phyloP scores from a whole-genome alignment of 768 basidiomycete genomes.

The Tremella mesenterica region DNA sequence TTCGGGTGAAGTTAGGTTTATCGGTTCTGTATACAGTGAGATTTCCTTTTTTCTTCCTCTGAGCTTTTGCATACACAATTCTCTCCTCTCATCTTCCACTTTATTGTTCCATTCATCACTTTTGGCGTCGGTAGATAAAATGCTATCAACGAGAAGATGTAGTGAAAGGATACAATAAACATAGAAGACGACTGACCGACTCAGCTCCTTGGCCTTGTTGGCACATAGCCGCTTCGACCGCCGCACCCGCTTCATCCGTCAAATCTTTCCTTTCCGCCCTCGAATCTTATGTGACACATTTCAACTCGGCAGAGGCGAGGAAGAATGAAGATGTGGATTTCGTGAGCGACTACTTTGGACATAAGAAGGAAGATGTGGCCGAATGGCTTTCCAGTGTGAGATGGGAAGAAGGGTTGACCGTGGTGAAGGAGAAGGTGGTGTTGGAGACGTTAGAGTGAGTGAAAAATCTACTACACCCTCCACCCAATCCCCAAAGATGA shows the following conservation, averaged over 20 bases:
- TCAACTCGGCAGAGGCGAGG: conserved; percentile 50
- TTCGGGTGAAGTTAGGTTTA: conserved; percentile 70
- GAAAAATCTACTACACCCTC: too few relatives aligned
- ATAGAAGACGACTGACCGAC: not conserved
- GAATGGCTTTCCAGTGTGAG: conserved; percentile 76
- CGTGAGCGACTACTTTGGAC: conserved; percentile 69
- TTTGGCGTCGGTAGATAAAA: too few relatives aligned
- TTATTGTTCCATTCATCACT: not conserved
- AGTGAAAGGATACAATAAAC: not conserved
- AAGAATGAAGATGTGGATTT: conserved; percentile 62
- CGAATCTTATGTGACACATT: conserved; percentile 58
- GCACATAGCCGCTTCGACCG: conserved; percentile 80
- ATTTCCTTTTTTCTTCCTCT: conserved; percentile 43
- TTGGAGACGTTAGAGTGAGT: conserved; percentile 61
- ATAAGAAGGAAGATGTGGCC: conserved; percentile 70
- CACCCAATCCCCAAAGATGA: too few relatives aligned
- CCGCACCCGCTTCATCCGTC: conserved; percentile 49
- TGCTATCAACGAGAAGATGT: too few relatives aligned
- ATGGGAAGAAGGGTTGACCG: conserved; percentile 61
- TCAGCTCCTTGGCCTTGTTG: conserved; percentile 96
- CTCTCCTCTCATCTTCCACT: not conserved
- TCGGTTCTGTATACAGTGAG: conserved; percentile 50
- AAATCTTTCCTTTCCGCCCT: conserved; percentile 58
- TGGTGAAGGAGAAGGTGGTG: conserved; percentile 60
- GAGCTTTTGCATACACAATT: too few relatives aligned